A percentile compares a stretch with the other conserved stretches of the same genome.
These are phyloP conservation scores for Nicotiana attenuata DNA, from an alignment of 257 asterid species.

Conservation along the genomic window DNA sequence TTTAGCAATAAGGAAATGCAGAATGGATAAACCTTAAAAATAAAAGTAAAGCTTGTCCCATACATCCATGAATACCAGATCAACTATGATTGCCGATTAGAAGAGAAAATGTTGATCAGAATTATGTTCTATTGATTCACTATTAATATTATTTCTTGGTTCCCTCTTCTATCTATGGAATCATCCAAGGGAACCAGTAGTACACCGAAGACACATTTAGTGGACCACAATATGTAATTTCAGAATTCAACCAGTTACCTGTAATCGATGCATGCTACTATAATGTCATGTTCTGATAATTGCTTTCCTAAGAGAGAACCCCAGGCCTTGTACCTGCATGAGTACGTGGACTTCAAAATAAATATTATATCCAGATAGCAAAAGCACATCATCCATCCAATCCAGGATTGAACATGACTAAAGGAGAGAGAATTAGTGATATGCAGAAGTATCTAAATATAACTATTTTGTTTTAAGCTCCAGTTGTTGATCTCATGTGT, in stretches of 20 bases:
- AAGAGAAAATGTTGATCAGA: neutral
- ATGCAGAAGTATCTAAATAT: neutral
- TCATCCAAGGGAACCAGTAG: neutral
- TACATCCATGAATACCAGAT: neutral
- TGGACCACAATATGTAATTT: no score
- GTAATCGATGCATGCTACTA: constrained; percentile 94
- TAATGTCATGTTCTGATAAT: constrained; percentile 82
- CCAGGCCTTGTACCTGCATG: constrained; percentile 95
- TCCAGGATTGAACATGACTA: neutral
- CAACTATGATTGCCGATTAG: neutral
- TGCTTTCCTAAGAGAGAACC: constrained; percentile 92
- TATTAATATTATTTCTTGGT: neutral
- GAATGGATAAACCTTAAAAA: neutral
- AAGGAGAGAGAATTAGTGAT: neutral
- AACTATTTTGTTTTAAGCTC: neutral
- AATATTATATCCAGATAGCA: neutral
- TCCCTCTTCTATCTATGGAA: neutral
- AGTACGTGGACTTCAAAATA: neutral
- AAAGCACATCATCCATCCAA: neutral
- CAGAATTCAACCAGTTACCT: constrained; percentile 41
- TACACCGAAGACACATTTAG: neutral
- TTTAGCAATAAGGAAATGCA: neutral
- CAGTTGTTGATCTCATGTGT: neutral
- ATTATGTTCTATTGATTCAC: neutral
- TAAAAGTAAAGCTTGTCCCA: neutral